Percentiles rank a stretch among this genome's conserved stretches.
phyloP scores from a whole-genome alignment of 441 rosid genomes.

The Capsella rubella region DNA sequence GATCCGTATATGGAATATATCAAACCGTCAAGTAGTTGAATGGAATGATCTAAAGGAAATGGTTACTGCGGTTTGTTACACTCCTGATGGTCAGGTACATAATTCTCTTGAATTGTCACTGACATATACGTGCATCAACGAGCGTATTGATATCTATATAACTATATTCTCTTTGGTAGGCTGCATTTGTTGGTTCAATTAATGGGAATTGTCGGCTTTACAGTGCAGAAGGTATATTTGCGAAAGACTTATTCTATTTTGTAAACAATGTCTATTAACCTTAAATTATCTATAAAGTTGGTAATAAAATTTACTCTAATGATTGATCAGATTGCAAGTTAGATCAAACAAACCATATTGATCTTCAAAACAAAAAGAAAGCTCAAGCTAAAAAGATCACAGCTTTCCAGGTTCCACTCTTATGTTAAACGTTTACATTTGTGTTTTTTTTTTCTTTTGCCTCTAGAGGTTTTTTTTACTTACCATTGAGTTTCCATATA shows the following conservation, averaged over 20 bases:
- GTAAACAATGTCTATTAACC: conserved; percentile 10
- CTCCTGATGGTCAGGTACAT: conserved; percentile 94
- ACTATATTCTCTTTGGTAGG: conserved; percentile 45
- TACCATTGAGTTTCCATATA: conserved; percentile 25
- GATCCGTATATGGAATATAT: conserved; percentile 85
- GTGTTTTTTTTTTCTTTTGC: background rate
- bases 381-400: conserved; percentile 75
- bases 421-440: background rate
- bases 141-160: conserved; percentile 27
- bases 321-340: conserved; percentile 65
- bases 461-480: conserved; percentile 16
- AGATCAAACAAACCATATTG: conserved; percentile 56
- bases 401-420: conserved; percentile 76
- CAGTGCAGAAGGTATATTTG: conserved; percentile 63
- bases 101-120: background rate
- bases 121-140: background rate
- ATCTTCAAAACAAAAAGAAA: conserved; percentile 67
- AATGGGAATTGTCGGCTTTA: conserved; percentile 80
- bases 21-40: conserved; percentile 72
- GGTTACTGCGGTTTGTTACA: conserved; percentile 89
- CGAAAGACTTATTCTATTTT: conserved; percentile 18
- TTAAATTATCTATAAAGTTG: background rate
- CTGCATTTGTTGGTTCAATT: conserved; percentile 80
- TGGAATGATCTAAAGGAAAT: conserved; percentile 93
- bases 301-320: background rate